Percentiles rank a stretch among this genome's conserved stretches.
Evolutionary conservation across 2,329 filamentous ascomycete genomes (phyloP).

Genomic region (Decorospora gaudefroyi): DNA sequence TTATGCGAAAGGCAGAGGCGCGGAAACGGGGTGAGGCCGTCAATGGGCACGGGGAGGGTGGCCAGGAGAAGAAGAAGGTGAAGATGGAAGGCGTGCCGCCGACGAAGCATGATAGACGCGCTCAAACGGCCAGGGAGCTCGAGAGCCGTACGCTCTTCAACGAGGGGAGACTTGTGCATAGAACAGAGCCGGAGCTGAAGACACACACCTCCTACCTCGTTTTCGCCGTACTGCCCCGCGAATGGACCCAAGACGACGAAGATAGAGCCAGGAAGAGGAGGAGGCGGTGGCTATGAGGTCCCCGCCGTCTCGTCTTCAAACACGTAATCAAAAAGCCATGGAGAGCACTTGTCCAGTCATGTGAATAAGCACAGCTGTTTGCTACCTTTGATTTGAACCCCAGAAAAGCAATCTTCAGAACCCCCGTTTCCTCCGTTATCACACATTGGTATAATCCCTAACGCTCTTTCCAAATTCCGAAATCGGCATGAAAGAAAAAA

Average conservation of each 20-base stretch:
- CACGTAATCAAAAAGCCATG: conserved; percentile 11
- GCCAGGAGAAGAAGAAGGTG: conserved; percentile 20
- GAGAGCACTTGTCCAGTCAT: no score
- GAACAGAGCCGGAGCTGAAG: conserved; percentile 86
- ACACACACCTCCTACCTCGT: conserved; percentile 97
- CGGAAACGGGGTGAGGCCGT: conserved; percentile 40
- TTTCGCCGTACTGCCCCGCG: conserved; percentile 84
- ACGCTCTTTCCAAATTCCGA: no score
- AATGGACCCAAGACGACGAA: conserved; percentile 86
- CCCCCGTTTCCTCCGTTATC: no score
- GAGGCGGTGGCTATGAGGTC: conserved; percentile 16
- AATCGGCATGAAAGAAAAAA: no score
- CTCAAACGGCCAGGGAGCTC: conserved; percentile 33
- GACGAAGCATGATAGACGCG: conserved; percentile 39
- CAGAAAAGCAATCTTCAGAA: no score
- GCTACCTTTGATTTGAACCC: no score
- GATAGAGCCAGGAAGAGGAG: conserved; percentile 59
- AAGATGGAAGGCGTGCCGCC: conserved; percentile 32
- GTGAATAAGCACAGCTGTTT: no score
- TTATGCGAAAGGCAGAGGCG: conserved; percentile 49
- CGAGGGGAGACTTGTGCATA: conserved; percentile 76
- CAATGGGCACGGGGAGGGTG: conserved; percentile 19
- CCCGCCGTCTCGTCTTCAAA: not conserved
- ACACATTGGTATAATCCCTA: no score
- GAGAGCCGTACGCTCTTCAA: conserved; percentile 59